Conservation (phyloP, 2,329 filamentous ascomycete species). For the Aspergillus felis region DNA sequence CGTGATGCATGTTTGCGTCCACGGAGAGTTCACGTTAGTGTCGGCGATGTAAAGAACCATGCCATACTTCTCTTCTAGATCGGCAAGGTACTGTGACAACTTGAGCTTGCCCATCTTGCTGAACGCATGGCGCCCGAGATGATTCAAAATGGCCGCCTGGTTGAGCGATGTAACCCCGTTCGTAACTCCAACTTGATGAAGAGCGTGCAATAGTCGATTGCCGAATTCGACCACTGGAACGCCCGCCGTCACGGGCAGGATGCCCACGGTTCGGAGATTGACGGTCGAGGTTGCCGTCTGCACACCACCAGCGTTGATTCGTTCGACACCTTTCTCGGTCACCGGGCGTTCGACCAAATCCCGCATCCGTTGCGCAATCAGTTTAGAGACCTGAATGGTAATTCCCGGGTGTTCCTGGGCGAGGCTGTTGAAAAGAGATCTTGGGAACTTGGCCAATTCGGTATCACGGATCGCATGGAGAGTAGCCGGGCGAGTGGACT, state of each 20-base stretch:
- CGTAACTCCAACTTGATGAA: constrained; percentile 81
- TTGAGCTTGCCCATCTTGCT: constrained; percentile 97
- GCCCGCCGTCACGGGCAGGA: constrained; percentile 84
- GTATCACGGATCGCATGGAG: constrained; percentile 95
- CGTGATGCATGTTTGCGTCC: constrained; percentile 96
- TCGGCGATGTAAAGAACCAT: constrained; percentile 95
- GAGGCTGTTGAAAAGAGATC: constrained; percentile 94
- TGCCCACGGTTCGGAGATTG: constrained; percentile 87
- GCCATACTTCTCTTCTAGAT: constrained; percentile 94
- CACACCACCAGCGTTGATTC: constrained; percentile 49
- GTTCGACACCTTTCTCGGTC: constrained; percentile 62
- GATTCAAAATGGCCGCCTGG: constrained; percentile 88
- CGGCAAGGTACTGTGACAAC: constrained; percentile 90
- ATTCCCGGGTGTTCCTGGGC: constrained; percentile 96
- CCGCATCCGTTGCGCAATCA: constrained; percentile 93
- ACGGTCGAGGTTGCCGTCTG: constrained; percentile 70
- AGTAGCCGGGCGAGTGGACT: constrained; percentile 84
- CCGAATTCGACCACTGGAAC: constrained; percentile 95
- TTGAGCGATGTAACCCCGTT: constrained; percentile 91
- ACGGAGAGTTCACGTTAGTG: constrained; percentile 93
- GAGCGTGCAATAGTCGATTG: constrained; percentile 78
- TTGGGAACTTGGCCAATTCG: constrained; percentile 91
- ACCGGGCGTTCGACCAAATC: constrained; percentile 78
- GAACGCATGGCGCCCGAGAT: constrained; percentile 92
- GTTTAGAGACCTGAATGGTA: constrained; percentile 98